Percentiles rank a stretch among this genome's conserved stretches.
These are phyloP conservation scores for Ceratocystis cacaofunesta DNA, from an alignment of 2,329 filamentous ascomycete species.

Conservation along the genomic window DNA sequence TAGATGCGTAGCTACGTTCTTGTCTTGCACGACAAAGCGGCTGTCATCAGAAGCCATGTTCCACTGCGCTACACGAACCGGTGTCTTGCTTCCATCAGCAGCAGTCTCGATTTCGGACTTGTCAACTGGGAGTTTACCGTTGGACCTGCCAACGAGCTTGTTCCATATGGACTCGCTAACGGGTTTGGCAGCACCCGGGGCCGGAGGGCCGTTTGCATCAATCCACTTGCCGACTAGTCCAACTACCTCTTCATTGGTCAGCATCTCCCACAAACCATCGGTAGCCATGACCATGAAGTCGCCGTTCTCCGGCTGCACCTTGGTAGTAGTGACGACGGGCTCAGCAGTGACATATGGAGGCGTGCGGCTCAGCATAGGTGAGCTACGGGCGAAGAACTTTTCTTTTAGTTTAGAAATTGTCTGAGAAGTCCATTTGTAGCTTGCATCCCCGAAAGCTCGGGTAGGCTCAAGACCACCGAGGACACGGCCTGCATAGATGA, in stretches of 20 bases:
- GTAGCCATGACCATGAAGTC: conserved; percentile 96
- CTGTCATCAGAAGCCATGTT: conserved; percentile 60
- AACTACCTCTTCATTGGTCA: conserved; percentile 95
- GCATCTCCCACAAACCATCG: conserved; percentile 96
- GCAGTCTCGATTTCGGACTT: conserved; percentile 44
- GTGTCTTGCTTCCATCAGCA: conserved; percentile 61
- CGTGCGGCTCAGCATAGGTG: conserved; percentile 65
- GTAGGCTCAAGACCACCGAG: conserved; percentile 85
- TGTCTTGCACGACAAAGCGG: conserved; percentile 87
- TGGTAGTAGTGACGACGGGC: conserved; percentile 83
- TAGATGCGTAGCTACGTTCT: conserved; percentile 90
- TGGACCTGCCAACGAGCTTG: conserved; percentile 34
- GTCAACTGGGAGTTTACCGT: conserved; percentile 55
- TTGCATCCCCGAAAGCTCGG: conserved; percentile 87
- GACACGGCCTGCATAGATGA: conserved; percentile 77
- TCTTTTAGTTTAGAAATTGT: conserved; percentile 68
- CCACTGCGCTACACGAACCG: conserved; percentile 84
- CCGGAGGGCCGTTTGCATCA: conserved; percentile 50
- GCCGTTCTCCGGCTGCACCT: conserved; percentile 74
- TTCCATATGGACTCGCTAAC: conserved; percentile 54
- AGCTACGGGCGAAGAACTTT: conserved; percentile 74
- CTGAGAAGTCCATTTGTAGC: conserved; percentile 89
- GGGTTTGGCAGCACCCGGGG: conserved; percentile 39
- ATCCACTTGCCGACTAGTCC: conserved; percentile 95
- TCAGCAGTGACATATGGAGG: conserved; percentile 96